These are phyloP conservation scores for Cladophialophora exuberans DNA, from an alignment of 2,329 filamentous ascomycete genomes.

Conservation along the genomic window DNA sequence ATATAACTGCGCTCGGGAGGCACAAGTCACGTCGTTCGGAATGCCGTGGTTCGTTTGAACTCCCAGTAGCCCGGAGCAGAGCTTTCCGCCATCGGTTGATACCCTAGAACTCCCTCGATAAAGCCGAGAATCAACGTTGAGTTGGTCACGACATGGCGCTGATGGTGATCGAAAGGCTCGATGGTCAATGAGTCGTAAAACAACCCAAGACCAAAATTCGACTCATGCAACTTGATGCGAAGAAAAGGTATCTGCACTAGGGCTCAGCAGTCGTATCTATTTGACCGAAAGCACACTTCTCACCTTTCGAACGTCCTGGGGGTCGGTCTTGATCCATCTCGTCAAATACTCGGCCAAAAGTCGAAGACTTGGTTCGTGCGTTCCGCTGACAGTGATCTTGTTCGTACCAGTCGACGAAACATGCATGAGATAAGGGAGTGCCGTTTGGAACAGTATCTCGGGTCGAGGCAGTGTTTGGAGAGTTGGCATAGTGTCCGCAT, in stretches of 20 bases:
- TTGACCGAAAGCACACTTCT: neutral
- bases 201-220: slow-evolving; percentile 16
- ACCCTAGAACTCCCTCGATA: slow-evolving; percentile 15
- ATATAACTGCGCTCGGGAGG: neutral
- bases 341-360: slow-evolving; percentile 16
- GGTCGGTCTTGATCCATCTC: slow-evolving; percentile 17
- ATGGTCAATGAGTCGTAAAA: slow-evolving; percentile 15
- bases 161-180: slow-evolving; percentile 15
- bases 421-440: slow-evolving; percentile 11
- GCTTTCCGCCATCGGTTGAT: neutral
- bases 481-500: slow-evolving; percentile 1
- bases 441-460: slow-evolving; percentile 12
- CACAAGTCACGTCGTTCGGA: neutral
- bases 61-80: slow-evolving; percentile 8
- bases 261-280: neutral
- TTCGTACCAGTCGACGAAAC: slow-evolving; percentile 1
- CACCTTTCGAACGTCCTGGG: slow-evolving; percentile 11
- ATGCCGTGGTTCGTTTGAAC: slow-evolving; percentile 1
- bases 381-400: slow-evolving; percentile 10
- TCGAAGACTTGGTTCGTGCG: slow-evolving; percentile 15
- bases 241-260: slow-evolving; percentile 14
- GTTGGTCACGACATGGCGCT: slow-evolving; percentile 6
- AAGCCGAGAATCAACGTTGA: slow-evolving; percentile 9
- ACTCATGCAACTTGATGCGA: slow-evolving; percentile 11
- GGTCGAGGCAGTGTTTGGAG: slow-evolving; percentile 14